A percentile compares a stretch with the other conserved stretches of the same genome.
These are phyloP conservation scores for Xylaria polymorpha DNA, from an alignment of 2,329 filamentous ascomycete species.

Conservation along the genomic window DNA sequence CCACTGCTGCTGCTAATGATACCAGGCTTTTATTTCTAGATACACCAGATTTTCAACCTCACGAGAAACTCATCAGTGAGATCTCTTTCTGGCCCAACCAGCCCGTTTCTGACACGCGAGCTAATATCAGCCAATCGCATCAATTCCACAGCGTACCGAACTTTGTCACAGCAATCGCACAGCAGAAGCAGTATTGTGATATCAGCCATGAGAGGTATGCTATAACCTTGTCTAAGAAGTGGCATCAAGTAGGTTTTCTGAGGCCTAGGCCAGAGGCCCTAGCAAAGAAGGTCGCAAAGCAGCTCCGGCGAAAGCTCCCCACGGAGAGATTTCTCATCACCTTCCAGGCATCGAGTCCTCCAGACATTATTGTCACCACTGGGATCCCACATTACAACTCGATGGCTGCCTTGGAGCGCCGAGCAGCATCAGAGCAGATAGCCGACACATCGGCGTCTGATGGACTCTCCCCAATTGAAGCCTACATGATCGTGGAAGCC, in stretches of 20 bases:
- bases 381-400: slow-evolving; percentile 25
- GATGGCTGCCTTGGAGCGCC: slow-evolving; percentile 26
- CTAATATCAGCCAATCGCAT: slow-evolving; percentile 22
- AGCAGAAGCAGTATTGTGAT: slow-evolving; percentile 18
- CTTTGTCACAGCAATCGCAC: slow-evolving; percentile 16
- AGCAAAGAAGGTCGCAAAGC: slow-evolving; percentile 24
- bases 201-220: slow-evolving; percentile 4
- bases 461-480: slow-evolving; percentile 22
- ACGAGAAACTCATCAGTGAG: slow-evolving; percentile 28
- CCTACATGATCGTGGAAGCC: slow-evolving; percentile 30
- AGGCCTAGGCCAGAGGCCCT: slow-evolving; percentile 17
- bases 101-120: slow-evolving; percentile 11
- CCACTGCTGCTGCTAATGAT: slow-evolving; percentile 22
- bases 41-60: slow-evolving; percentile 26
- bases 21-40: slow-evolving; percentile 28
- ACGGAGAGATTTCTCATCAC: slow-evolving; percentile 29
- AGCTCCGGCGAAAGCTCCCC: slow-evolving; percentile 26
- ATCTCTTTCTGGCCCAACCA: slow-evolving; percentile 23
- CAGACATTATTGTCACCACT: slow-evolving; percentile 21
- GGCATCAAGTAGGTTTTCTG: slow-evolving; percentile 8
- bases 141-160: slow-evolving; percentile 20
- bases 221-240: slow-evolving; percentile 13
- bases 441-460: slow-evolving; percentile 26
- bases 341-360: slow-evolving; percentile 15
- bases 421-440: slow-evolving; percentile 9